phyloP scores from a whole-genome alignment of 2,329 filamentous ascomycete species.

The Botrytis deweyae region DNA sequence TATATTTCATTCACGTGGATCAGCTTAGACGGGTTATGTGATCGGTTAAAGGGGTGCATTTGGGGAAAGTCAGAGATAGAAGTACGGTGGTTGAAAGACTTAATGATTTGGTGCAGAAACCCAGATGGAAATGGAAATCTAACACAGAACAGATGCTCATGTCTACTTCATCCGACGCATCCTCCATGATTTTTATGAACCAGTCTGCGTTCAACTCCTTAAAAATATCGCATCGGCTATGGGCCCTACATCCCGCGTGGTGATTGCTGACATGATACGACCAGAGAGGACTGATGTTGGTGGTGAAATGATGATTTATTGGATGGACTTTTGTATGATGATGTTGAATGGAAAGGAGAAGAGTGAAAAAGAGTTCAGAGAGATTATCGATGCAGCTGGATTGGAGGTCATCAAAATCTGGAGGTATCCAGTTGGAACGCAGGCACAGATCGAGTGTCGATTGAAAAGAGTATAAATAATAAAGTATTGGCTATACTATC shows the following conservation, averaged over 20 bases:
- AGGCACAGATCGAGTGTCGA: not conserved
- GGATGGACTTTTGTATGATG: not conserved
- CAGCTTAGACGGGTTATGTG: not conserved
- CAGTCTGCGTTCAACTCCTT: not conserved
- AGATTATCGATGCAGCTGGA: not conserved
- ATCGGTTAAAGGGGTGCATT: not conserved
- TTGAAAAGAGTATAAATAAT: not conserved
- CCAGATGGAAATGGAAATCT: not conserved
- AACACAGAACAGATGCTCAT: not conserved
- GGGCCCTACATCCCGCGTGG: not conserved
- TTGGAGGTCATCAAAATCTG: not conserved
- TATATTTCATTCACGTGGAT: not conserved
- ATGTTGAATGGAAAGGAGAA: not conserved
- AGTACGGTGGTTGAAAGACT: not conserved
- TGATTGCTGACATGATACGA: not conserved
- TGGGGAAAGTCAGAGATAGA: not conserved
- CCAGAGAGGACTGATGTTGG: not conserved
- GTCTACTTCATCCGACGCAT: constrained; percentile 9
- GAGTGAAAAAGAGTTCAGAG: not conserved
- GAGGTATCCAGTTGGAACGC: not conserved
- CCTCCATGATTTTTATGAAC: constrained; percentile 7
- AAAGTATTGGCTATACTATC: not conserved
- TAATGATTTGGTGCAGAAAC: not conserved
- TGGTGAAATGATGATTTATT: not conserved
- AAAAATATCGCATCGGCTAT: constrained; percentile 8